A percentile compares a stretch with the other conserved stretches of the same genome.
These are phyloP conservation scores for Jatropha multifida DNA, from an alignment of 441 rosid genomes.

Conservation along the genomic window DNA sequence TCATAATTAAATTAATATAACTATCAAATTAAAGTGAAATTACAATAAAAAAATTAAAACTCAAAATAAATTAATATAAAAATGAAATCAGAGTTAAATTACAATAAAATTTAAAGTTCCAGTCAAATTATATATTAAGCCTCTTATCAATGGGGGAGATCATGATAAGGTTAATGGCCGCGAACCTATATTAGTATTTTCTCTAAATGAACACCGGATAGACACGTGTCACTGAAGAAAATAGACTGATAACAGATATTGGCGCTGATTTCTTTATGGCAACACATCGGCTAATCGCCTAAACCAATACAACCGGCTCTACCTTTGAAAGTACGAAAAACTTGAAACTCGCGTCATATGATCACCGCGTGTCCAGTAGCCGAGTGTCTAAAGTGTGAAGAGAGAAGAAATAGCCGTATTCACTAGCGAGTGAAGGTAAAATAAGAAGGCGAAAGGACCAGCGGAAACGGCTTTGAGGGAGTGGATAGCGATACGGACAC, in stretches of 20 bases:
- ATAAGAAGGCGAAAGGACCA: neutral
- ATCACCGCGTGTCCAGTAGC: neutral
- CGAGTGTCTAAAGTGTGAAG: neutral
- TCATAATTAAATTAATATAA: too few relatives aligned
- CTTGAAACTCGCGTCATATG: neutral
- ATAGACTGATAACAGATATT: neutral
- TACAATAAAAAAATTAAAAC: too few relatives aligned
- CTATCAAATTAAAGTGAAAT: too few relatives aligned
- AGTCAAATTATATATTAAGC: neutral
- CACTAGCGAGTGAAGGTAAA: neutral
- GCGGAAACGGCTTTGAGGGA: constrained; percentile 14
- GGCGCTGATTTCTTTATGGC: neutral
- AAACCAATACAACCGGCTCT: neutral
- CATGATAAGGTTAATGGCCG: neutral
- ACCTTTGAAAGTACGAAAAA: neutral
- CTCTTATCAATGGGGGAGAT: neutral
- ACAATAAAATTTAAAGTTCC: too few relatives aligned
- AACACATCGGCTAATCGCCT: neutral
- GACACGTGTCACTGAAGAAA: neutral
- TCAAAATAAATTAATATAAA: too few relatives aligned
- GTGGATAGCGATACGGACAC: constrained; percentile 19
- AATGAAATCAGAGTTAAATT: too few relatives aligned
- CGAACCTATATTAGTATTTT: neutral
- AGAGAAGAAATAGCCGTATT: neutral
- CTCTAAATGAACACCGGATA: neutral